Percentiles rank a stretch among this genome's conserved stretches.
Evolutionary conservation across 768 basidiomycete genomes (phyloP).

Genomic region (Boletus sp.): DNA sequence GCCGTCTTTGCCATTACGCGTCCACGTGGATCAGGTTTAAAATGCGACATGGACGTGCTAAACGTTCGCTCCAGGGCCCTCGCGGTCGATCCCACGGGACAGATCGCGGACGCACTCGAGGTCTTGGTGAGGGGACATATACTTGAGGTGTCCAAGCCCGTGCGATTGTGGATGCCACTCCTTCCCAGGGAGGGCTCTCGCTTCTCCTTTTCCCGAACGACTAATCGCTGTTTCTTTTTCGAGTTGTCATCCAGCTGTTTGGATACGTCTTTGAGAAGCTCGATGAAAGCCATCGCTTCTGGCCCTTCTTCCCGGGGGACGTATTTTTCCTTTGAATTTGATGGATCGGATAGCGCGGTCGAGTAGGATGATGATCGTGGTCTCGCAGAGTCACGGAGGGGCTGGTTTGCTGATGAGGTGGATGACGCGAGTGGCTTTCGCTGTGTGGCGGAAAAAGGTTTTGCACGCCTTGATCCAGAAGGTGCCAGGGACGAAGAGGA

Average conservation of each 20-base stretch:
- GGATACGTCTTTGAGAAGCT: slow-evolving; percentile 25
- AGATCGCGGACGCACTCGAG: slow-evolving; percentile 15
- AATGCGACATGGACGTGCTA: background rate
- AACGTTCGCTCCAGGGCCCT: background rate
- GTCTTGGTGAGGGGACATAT: slow-evolving; percentile 16
- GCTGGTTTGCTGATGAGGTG: slow-evolving; percentile 16
- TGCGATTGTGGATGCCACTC: background rate
- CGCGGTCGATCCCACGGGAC: background rate
- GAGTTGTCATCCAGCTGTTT: slow-evolving; percentile 27
- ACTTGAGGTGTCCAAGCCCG: background rate
- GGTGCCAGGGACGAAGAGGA: slow-evolving; percentile 2
- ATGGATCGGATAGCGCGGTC: background rate
- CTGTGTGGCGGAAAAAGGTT: slow-evolving; percentile 5
- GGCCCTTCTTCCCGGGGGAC: slow-evolving; percentile 19
- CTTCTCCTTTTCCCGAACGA: slow-evolving; percentile 11
- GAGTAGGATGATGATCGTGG: slow-evolving; percentile 23
- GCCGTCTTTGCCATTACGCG: slow-evolving; percentile 6
- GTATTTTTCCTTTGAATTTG: background rate
- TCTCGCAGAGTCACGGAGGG: slow-evolving; percentile 4
- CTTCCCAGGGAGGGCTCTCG: slow-evolving; percentile 1
- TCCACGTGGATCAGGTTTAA: background rate
- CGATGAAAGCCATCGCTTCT: slow-evolving; percentile 22
- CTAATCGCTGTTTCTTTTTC: slow-evolving; percentile 23
- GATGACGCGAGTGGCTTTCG: slow-evolving; percentile 22
- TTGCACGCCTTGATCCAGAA: slow-evolving; percentile 1